Evolutionary conservation across 192 early-diverging fungal genomes (phyloP), one percentile per base, ranked within the genome.

Genomic region (Rhizophagus prolifer): DNA sequence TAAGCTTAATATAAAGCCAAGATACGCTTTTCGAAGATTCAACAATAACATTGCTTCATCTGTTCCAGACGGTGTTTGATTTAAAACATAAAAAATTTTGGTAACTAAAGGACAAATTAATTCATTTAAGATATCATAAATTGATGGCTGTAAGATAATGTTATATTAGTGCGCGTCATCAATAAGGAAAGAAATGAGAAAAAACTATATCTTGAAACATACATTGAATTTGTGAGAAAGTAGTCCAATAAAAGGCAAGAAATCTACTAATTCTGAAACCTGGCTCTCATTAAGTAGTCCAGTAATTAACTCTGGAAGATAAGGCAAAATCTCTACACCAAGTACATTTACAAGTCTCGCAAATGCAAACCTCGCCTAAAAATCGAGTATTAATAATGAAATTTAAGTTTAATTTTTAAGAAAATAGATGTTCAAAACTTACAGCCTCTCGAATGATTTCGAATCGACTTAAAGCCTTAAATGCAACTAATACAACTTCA

Each of bases 191-290:
- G 25, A n/a, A 47, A 70, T 50, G 23, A 50, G 2, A 4, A 13
- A 36, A 41, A 78, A 74, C 78, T 16, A 79, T 80, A 10, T 12
- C 10, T 9, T 67, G 78, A 54, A 83, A 67, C 82, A 72, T 66
- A 92, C 90, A 86, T 96, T 95, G 85, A 95, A 97, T 82, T 97
- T 96, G 85, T 95, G 91, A n/a, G 93, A 90, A 66, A 95, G 84
- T 67, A 91, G 85, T 16, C 89, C 89, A 67, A 97, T 87, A 78
- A 97, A 95, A 10, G 92, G 92, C 70, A 97, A 83, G 73, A 97
- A 90, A 79, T 97, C 95, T 23, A 91, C 82, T 28, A 96, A 81
- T 83, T 97, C 95, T 61, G 90, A 86, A 13, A 94, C 85, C 4
- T 90, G 85, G 76, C 93, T 92, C 60, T 91, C 91, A 25, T 87